Conservation (phyloP, 345 rosid species). For the Eucalyptus brandiana region DNA sequence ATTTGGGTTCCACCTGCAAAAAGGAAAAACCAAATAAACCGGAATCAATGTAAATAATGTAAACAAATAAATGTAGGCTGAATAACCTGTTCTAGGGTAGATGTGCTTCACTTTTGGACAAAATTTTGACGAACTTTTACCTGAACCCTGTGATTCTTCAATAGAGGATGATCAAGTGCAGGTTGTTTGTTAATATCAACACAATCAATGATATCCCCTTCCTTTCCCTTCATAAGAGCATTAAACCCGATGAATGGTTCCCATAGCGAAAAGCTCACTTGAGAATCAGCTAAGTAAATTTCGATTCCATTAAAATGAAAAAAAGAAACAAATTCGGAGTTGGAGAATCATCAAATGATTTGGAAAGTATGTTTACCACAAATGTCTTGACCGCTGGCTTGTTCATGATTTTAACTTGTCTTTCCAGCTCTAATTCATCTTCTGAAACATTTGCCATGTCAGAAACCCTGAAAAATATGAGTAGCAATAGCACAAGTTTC, state of each 20-base stretch:
- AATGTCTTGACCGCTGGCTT: neutral
- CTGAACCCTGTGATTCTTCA: neutral
- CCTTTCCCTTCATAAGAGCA: neutral
- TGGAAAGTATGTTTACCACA: neutral
- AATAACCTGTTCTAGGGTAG: neutral
- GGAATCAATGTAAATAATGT: neutral
- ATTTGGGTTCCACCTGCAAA: neutral
- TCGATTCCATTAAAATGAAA: neutral
- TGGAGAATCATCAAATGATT: neutral
- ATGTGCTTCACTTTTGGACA: neutral
- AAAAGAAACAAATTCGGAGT: neutral
- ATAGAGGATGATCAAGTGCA: neutral
- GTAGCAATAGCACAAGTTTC: neutral
- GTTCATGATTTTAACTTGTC: neutral
- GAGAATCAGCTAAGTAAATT: neutral
- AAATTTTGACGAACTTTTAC: neutral
- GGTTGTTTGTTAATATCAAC: neutral
- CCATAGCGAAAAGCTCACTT: neutral
- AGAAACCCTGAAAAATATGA: neutral
- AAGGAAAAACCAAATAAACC: neutral
- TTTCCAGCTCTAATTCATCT: neutral
- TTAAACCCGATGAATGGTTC: neutral
- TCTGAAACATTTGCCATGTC: neutral
- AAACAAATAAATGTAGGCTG: rapidly evolving
- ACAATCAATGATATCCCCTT: neutral